Conservation (phyloP, 2,329 filamentous ascomycete genomes). For the Cladosporium phlei region DNA sequence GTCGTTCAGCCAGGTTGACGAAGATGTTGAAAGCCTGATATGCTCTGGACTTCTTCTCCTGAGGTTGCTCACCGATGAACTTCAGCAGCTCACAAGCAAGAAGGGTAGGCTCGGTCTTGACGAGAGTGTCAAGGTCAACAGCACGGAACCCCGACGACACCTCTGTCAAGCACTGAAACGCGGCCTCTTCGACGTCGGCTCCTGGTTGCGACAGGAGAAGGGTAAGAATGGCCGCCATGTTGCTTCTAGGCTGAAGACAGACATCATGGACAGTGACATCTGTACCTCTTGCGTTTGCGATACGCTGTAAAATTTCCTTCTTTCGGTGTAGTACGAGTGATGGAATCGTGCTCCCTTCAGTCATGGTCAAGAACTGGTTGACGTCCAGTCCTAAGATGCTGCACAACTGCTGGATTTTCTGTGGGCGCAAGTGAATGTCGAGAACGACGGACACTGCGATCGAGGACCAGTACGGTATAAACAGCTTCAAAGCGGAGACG, state of each 20-base stretch:
- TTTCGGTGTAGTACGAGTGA: conserved; percentile 77
- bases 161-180: conserved; percentile 63
- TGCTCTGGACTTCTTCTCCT: conserved; percentile 35
- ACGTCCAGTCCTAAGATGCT: conserved; percentile 75
- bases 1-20: conserved; percentile 45
- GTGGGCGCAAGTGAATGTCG: conserved; percentile 74
- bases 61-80: conserved; percentile 64
- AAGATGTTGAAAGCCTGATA: conserved; percentile 48
- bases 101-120: conserved; percentile 69
- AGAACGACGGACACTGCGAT: conserved; percentile 78
- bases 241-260: conserved; percentile 52
- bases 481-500: conserved; percentile 51
- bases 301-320: conserved; percentile 71
- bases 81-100: conserved; percentile 80
- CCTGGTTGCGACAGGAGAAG: conserved; percentile 53
- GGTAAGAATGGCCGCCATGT: conserved; percentile 56
- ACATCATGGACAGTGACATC: conserved; percentile 55
- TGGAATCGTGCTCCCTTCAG: conserved; percentile 78
- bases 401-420: conserved; percentile 73
- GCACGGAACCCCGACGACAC: conserved; percentile 67
- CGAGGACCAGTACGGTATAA: conserved; percentile 84
- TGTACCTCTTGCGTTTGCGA: conserved; percentile 64
- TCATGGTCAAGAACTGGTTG: conserved; percentile 66
- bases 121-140: conserved; percentile 60
- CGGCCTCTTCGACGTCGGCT: conserved; percentile 60